Base-by-base conservation (phyloP, 139 green algal genomes). In the Micromonas pusilla region DNA sequence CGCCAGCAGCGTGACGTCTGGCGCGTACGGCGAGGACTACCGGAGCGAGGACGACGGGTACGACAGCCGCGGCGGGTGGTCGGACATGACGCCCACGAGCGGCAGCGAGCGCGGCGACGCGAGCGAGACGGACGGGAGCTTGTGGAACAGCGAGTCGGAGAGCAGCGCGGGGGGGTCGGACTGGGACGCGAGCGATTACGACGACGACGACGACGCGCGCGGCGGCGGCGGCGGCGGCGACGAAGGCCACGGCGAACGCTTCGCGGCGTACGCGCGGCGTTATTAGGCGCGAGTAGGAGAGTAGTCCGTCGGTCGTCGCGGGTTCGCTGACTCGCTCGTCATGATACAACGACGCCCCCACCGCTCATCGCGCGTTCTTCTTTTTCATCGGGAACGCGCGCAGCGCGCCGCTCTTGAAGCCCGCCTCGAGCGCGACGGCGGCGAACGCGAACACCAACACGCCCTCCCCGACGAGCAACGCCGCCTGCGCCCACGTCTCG, bases 381-480 rank as follows among this genome's bases (percentile, higher is more conserved):
- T 70, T 70, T 9, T 33, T 33, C 28, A 70, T 33, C 63, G 63
- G 63, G 52, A 76, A 76, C 25, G 70, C 31, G 6, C 25, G 25
- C 21, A 76, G 25, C 3, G 64, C 21, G 2, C 28, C 70, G 19
- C 70, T 23, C 52, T 6, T 3, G 52, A 76, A 76, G 3, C 23
- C 70, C 32, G 28, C 25, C 70, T 76, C 70, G 3, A 76, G 25
- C 23, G 70, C 70, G 3, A 34, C 52, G 20, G 73, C 75, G 32
- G 75, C 75, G 64, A 73, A 80, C 34, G 37, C 62, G 60, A 71
- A 80, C 4, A 73, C 26, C 2, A 80, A 31, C 33, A 80, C 39
- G 37, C 60, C n/a, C 30, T 73, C 33, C 57, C 72, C 72, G 19
- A 20, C 23, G 5, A 78, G 34, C 57, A 68, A 20, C 54, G 57